phyloP scores from a whole-genome alignment of 1,139 yeast species.

The Sugiyamaella neomexicana region DNA sequence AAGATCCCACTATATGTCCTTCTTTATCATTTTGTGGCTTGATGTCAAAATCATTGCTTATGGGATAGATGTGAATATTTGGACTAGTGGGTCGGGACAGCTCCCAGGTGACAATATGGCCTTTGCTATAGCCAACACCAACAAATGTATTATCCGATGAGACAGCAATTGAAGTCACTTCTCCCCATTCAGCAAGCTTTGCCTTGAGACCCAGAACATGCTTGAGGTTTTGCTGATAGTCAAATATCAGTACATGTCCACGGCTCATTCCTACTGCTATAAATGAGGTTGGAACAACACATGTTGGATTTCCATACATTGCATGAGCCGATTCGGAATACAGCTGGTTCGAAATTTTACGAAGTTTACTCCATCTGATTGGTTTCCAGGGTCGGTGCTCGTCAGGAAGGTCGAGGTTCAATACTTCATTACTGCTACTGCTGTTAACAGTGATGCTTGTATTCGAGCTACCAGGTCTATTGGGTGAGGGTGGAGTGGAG shows the following conservation, averaged over 20 bases:
- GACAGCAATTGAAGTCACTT: slow-evolving; percentile 49
- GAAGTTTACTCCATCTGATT: slow-evolving; percentile 48
- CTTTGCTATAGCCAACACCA: slow-evolving; percentile 50
- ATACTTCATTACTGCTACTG: slow-evolving; percentile 1
- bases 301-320: slow-evolving; percentile 53
- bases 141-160: slow-evolving; percentile 54
- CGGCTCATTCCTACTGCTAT: slow-evolving; percentile 63
- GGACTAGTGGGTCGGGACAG: slow-evolving; percentile 39
- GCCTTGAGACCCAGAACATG: slow-evolving; percentile 43
- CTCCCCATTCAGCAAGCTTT: slow-evolving; percentile 41
- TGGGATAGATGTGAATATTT: slow-evolving; percentile 42
- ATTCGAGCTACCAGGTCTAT: not conserved
- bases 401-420: slow-evolving; percentile 18
- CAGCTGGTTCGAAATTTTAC: slow-evolving; percentile 44
- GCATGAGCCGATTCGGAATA: slow-evolving; percentile 43
- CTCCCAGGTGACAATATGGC: slow-evolving; percentile 52
- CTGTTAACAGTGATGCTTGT: slow-evolving; percentile 6
- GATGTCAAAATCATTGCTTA: slow-evolving; percentile 27
- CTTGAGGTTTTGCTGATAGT: slow-evolving; percentile 57
- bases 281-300: slow-evolving; percentile 51
- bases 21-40: slow-evolving; percentile 38
- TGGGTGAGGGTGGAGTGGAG: not conserved
- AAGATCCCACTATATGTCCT: slow-evolving; percentile 54
- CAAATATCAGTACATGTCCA: slow-evolving; percentile 62
- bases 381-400: slow-evolving; percentile 36